Conservation (phyloP, 2,329 filamentous ascomycete species). For the Scedosporium boydii region DNA sequence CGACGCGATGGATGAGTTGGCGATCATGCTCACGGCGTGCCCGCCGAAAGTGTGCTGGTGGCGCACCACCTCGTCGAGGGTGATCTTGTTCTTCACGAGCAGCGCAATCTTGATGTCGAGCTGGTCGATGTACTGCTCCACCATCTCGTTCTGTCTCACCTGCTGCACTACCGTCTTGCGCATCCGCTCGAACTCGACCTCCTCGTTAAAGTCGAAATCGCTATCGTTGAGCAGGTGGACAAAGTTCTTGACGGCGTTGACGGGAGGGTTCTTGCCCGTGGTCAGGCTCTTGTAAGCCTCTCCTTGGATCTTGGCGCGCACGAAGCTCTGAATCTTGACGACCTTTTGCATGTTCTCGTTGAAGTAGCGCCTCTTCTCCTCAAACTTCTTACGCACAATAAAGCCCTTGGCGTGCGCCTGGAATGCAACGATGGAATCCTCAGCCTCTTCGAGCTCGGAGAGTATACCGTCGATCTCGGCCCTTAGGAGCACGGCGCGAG, state of each 20-base stretch:
- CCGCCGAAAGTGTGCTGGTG: slow-evolving; percentile 96
- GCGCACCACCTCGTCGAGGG: slow-evolving; percentile 90
- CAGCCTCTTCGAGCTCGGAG: slow-evolving; percentile 70
- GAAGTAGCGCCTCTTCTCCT: slow-evolving; percentile 80
- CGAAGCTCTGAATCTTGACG: slow-evolving; percentile 95
- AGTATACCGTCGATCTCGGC: slow-evolving; percentile 65
- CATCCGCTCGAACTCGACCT: slow-evolving; percentile 91
- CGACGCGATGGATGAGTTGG: slow-evolving; percentile 80
- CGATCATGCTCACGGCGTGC: slow-evolving; percentile 72
- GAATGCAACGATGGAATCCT: slow-evolving; percentile 64
- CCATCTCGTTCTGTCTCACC: slow-evolving; percentile 91
- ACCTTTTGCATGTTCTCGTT: slow-evolving; percentile 98
- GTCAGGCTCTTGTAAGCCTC: slow-evolving; percentile 97
- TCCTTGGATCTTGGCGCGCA: slow-evolving; percentile 88
- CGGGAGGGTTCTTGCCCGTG: slow-evolving; percentile 90
- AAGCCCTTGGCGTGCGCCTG: slow-evolving; percentile 67
- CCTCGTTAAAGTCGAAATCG: slow-evolving; percentile 97
- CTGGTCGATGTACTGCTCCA: slow-evolving; percentile 97
- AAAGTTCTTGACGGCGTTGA: slow-evolving; percentile 95
- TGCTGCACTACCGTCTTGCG: slow-evolving; percentile 96
- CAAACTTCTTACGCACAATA: slow-evolving; percentile 64
- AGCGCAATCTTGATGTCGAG: slow-evolving; percentile 98
- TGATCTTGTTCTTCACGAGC: slow-evolving; percentile 99
- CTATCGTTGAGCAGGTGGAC: slow-evolving; percentile 96
- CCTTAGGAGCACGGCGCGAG: slow-evolving; percentile 71